Base-by-base conservation (phyloP, 257 asterid genomes). In the Jacaranda copaia region DNA sequence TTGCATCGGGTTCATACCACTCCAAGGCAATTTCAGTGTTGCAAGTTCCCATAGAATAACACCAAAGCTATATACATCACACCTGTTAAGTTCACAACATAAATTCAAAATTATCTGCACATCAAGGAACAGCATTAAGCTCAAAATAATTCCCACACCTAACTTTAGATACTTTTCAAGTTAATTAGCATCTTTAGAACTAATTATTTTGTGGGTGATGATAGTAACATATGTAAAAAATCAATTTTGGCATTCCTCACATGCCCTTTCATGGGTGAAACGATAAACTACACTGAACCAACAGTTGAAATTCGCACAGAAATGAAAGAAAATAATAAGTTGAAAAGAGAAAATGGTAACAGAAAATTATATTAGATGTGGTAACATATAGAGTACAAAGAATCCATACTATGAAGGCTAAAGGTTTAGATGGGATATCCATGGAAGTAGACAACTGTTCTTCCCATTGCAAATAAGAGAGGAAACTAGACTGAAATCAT, bases 1-100 rank as follows among this genome's bases (percentile, higher is more conserved):
- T 88, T 96, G 99, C 97, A 96, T 96, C n/a, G 99, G 99, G 56
- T 96, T 96, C 99, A 96, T 93, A 53, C 97, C 99, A 46, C 89
- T 93, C 99, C 99, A 96, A 38, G 99, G 99, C 84, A 96, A 82
- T 85, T 89, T 90, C 56, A 93, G 89, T 10, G 98, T 96, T 62
- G 98, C 93, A 70, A 96, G 95, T 83, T 96, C 99, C 99, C 99
- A 96, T 63, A 96, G 85, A 86, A 96, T 96, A 66, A 96, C 86
- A 43, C 99, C 99, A 80, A 96, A 96, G 82, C 99, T 96, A 84
- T 96, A 96, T 51, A 93, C 94, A 65, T 96, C 99, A 81, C 99
- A 96, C 90, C 99, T 96, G 91, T 73, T 66, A 38, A 79, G 49
- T 73, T 62, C 77, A 68, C 73, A 66, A 59, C 45, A 65, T 12